phyloP scores from a whole-genome alignment of 2,329 filamentous ascomycete genomes.

The Fusarium pilosicola region DNA sequence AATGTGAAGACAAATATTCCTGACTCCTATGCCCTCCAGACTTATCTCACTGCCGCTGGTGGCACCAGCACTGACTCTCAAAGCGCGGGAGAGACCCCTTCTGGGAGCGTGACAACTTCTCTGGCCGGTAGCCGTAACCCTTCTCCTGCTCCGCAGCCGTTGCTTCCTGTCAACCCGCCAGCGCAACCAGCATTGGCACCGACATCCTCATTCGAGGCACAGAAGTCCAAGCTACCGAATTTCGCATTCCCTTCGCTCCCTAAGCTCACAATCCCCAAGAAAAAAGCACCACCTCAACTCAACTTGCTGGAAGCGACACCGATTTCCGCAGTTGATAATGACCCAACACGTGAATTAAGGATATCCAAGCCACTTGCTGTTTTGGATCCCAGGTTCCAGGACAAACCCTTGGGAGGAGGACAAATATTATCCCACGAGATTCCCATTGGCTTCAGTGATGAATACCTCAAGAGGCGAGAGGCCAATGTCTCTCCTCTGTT shows the following conservation, averaged over 20 bases:
- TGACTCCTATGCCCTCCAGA: slow-evolving; percentile 47
- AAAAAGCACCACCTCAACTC: slow-evolving; percentile 57
- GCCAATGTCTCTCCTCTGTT: slow-evolving; percentile 19
- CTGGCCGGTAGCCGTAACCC: slow-evolving; percentile 10
- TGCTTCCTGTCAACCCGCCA: neutral
- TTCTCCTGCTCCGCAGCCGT: slow-evolving; percentile 6
- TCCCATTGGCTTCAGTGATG: slow-evolving; percentile 7
- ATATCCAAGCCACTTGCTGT: slow-evolving; percentile 32
- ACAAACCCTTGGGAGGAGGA: slow-evolving; percentile 17
- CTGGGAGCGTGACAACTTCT: neutral
- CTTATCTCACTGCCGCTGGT: slow-evolving; percentile 50
- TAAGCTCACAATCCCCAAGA: slow-evolving; percentile 50
- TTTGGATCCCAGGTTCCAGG: slow-evolving; percentile 21
- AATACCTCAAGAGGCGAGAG: slow-evolving; percentile 1
- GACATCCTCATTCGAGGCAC: slow-evolving; percentile 35
- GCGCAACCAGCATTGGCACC: neutral
- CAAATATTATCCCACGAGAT: neutral
- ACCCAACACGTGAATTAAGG: slow-evolving; percentile 1
- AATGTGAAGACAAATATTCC: slow-evolving; percentile 33
- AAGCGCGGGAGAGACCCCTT: neutral
- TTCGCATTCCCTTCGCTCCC: slow-evolving; percentile 52
- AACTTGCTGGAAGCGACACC: slow-evolving; percentile 46
- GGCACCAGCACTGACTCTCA: neutral
- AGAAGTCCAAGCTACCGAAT: slow-evolving; percentile 45
- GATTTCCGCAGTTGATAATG: slow-evolving; percentile 23